Evolutionary conservation across 164 flowering plant genomes (phyloP).

Genomic region (Magnolia sinica): DNA sequence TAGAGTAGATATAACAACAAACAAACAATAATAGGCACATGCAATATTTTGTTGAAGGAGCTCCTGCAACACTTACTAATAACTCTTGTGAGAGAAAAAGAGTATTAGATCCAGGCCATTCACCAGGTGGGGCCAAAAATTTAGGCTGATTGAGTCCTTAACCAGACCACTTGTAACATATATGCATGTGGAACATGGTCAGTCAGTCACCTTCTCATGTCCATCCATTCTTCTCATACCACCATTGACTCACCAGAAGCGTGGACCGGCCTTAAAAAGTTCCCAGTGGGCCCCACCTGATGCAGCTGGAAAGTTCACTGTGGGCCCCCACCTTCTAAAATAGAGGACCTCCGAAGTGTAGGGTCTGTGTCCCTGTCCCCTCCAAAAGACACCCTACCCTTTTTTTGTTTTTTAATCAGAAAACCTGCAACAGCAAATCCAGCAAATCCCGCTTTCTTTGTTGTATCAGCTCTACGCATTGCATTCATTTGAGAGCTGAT

Average conservation of each 20-base stretch:
- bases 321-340: neutral
- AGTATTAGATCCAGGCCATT: too few relatives aligned
- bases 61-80: too few relatives aligned
- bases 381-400: slow-evolving; percentile 1
- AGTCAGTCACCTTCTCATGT: too few relatives aligned
- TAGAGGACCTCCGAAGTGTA: neutral
- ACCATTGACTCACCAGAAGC: neutral
- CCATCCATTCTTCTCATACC: too few relatives aligned
- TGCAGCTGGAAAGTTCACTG: neutral
- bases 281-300: neutral
- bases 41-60: too few relatives aligned
- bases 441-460: slow-evolving; percentile 33
- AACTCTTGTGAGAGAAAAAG: too few relatives aligned
- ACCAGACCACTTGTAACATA: too few relatives aligned
- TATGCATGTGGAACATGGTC: too few relatives aligned
- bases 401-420: slow-evolving; percentile 9
- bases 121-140: too few relatives aligned
- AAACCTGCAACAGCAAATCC: slow-evolving; percentile 24
- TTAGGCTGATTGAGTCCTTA: too few relatives aligned
- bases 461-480: neutral
- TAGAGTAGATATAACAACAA: too few relatives aligned
- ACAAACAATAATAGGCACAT: too few relatives aligned
- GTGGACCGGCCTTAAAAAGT: neutral
- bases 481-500: neutral
- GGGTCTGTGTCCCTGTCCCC: slow-evolving; percentile 15